Conservation (phyloP, 371 early-diverging fungal genomes). For the Saksenaea oblongispora region DNA sequence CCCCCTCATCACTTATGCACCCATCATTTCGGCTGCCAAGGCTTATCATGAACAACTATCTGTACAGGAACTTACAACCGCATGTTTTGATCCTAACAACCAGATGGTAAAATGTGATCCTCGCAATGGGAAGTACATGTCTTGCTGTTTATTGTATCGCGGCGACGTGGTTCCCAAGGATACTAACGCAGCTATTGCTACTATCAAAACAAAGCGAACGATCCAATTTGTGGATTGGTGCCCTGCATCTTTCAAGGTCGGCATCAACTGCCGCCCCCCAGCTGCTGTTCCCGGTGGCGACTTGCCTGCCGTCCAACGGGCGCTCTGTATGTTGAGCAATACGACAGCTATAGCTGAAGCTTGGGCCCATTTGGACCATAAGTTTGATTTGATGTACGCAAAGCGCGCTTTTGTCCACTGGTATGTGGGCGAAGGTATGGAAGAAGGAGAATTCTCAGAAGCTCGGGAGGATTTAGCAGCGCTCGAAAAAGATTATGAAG, state of each 20-base stretch:
- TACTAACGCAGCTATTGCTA: constrained; percentile 85
- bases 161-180: constrained; percentile 89
- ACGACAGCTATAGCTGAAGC: constrained; percentile 95
- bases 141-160: constrained; percentile 91
- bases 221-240: constrained; percentile 98
- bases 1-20: constrained; percentile 93
- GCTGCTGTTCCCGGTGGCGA: constrained; percentile 86
- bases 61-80: constrained; percentile 87
- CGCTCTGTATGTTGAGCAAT: constrained; percentile 92
- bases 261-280: constrained; percentile 89
- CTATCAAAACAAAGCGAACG: constrained; percentile 87
- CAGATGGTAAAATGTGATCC: constrained; percentile 97
- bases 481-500: constrained; percentile 98
- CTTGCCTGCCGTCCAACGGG: constrained; percentile 85
- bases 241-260: constrained; percentile 96
- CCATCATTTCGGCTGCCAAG: constrained; percentile 89
- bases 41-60: constrained; percentile 89
- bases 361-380: constrained; percentile 91
- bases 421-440: constrained; percentile 98
- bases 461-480: constrained; percentile 98
- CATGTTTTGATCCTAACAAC: constrained; percentile 93
- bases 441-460: constrained; percentile 88
- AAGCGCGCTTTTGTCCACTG: constrained; percentile 98
- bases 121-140: constrained; percentile 94
- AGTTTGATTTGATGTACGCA: constrained; percentile 95